These are phyloP conservation scores for Pleurozium schreberi DNA, from an alignment of 225 moss, liverwort and hornwort genomes.

Conservation along the genomic window DNA sequence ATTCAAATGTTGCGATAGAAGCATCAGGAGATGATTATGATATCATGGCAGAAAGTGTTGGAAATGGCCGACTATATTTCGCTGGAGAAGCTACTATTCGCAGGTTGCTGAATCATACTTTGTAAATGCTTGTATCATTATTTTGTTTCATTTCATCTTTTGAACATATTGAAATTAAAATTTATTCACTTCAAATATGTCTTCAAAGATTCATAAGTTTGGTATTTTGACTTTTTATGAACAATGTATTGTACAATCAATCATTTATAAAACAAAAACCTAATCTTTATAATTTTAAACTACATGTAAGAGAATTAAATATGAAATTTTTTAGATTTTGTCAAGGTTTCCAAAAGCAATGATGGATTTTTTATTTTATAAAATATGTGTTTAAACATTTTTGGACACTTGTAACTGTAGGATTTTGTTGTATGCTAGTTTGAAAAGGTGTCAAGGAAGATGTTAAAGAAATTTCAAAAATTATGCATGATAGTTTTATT, in stretches of 20 bases:
- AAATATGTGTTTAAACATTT: not conserved
- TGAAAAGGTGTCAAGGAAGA: too few species aligned
- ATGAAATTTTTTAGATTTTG: not conserved
- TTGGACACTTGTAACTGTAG: too few species aligned
- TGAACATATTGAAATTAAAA: too few species aligned
- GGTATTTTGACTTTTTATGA: not conserved
- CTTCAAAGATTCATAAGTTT: not conserved
- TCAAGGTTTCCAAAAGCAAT: not conserved
- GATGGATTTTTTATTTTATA: not conserved
- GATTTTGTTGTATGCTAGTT: too few species aligned
- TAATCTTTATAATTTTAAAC: too few species aligned
- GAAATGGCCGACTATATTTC: slow-evolving; percentile 28
- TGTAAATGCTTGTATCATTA: too few species aligned
- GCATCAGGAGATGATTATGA: slow-evolving; percentile 41
- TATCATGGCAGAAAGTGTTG: slow-evolving; percentile 26
- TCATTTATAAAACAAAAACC: too few species aligned
- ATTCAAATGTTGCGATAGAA: slow-evolving; percentile 40
- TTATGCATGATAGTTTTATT: not conserved
- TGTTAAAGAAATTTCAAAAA: too few species aligned
- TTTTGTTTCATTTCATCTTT: not conserved
- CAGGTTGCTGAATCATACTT: not conserved
- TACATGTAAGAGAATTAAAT: not conserved
- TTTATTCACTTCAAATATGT: not conserved
- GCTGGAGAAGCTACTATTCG: slow-evolving; percentile 38
- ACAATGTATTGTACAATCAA: not conserved